These are phyloP conservation scores for Metschnikowia continentalis DNA, from an alignment of 805 yeast species.

Conservation along the genomic window DNA sequence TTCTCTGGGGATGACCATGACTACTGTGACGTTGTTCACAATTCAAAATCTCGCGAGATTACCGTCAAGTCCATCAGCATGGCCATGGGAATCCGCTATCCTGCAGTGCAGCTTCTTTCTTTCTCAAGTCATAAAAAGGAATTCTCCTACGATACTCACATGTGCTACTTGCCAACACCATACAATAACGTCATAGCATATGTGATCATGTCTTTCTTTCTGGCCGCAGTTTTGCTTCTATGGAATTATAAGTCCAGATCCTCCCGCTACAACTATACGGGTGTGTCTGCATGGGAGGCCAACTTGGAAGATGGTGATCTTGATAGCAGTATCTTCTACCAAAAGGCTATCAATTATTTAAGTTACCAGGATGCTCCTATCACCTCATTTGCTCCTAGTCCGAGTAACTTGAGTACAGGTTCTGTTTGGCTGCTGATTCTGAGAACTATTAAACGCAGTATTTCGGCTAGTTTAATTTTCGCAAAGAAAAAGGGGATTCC, in stretches of 20 bases:
- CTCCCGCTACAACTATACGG: slow-evolving; percentile 24
- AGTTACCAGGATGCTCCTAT: slow-evolving; percentile 26
- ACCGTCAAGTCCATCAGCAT: slow-evolving; percentile 38
- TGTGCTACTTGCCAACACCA: slow-evolving; percentile 47
- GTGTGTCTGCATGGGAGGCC: slow-evolving; percentile 1
- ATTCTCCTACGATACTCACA: slow-evolving; percentile 30
- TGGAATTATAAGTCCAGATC: slow-evolving; percentile 29
- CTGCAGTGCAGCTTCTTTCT: slow-evolving; percentile 40
- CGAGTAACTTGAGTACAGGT: background rate
- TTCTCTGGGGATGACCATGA: slow-evolving; percentile 29
- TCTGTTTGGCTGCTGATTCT: background rate
- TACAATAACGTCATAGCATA: slow-evolving; percentile 39
- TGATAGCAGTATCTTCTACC: slow-evolving; percentile 15
- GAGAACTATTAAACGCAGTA: background rate
- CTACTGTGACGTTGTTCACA: slow-evolving; percentile 19
- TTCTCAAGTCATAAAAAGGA: slow-evolving; percentile 10
- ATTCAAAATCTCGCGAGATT: slow-evolving; percentile 25
- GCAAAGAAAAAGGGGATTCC: background rate
- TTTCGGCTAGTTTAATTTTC: background rate
- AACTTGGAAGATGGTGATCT: slow-evolving; percentile 11
- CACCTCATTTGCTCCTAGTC: slow-evolving; percentile 1
- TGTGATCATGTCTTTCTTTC: slow-evolving; percentile 30
- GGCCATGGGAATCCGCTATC: slow-evolving; percentile 39
- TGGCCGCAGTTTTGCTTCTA: slow-evolving; percentile 25
- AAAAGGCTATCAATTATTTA: slow-evolving; percentile 28